Base-by-base conservation (phyloP, 257 asterid genomes). In the Ajuga chamaepitys region DNA sequence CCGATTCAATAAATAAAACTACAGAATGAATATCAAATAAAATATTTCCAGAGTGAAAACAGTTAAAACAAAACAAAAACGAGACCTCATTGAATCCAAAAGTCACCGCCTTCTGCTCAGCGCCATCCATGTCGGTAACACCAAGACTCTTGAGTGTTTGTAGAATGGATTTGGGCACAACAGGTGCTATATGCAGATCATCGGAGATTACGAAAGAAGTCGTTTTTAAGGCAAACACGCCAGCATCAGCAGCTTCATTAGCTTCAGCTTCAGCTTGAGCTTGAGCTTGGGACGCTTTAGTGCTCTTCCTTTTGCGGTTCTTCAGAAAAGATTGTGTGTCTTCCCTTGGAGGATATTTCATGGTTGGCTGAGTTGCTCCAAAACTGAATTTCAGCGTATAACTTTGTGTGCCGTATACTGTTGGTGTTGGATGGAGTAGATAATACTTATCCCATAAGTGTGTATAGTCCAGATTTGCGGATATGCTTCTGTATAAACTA, bases 351-450 rank as follows among this genome's bases (percentile, higher is more conserved):
- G 35, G 3, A 5, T 30, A 30, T 30, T 30, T 30, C 35, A 5
- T 30, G 35, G 35, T 14, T 20, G 44, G 50, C 38, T 48, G 51
- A 18, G 58, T 14, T 7, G 54, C 74, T 21, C 42, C 65, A 1
- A 74, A 0, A 9, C 65, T 59, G 21, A 75, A 61, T 54, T 64
- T 64, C 66, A 70, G 41, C n/a, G 21, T 68, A 11, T 17, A 3
- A 6, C 73, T 47, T 20, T 35, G 46, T 2, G 14, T 14, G 5
- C 7, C 34, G 20, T 21, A 48, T 10, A 70, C 53, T 4, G 20
- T 70, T n/a, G n/a, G n/a, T 40, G 24, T 60, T 4, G 80, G 80
- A 71, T 70, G n/a, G 3, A 75, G 67, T 17, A 75, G 74, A 30
- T 30, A 30, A 30, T 3, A 30, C 35, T 30, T 30, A 3, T 30